Percentiles rank a stretch among this genome's conserved stretches.
Evolutionary conservation across 176 grass and related monocot species (phyloP).

Genomic region (Alopecurus myosuroides): DNA sequence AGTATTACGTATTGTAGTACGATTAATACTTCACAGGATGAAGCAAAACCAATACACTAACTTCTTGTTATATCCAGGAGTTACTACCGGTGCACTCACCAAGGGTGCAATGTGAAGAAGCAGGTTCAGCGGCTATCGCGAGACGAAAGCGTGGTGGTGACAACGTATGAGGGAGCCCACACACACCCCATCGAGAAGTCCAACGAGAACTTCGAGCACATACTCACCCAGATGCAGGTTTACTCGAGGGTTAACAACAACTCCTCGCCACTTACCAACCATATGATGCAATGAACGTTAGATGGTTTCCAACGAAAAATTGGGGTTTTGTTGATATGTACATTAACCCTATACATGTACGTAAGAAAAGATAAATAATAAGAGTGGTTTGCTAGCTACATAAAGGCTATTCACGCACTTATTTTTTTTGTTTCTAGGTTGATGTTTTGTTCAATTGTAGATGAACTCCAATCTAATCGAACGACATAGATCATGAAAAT

Average conservation of each 20-base stretch:
- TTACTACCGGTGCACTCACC: conserved; percentile 87
- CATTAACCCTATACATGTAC: conserved; percentile 15
- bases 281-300: conserved; percentile 17
- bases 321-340: conserved; percentile 29
- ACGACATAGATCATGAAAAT: no score
- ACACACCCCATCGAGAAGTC: conserved; percentile 86
- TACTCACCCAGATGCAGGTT: conserved; percentile 87
- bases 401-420: not conserved
- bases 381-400: not conserved
- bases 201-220: conserved; percentile 88
- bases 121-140: conserved; percentile 71
- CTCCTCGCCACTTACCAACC: conserved; percentile 9
- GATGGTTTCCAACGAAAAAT: not conserved
- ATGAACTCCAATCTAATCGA: no score
- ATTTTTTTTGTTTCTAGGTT: no score
- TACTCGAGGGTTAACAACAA: conserved; percentile 26
- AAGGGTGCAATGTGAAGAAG: conserved; percentile 96
- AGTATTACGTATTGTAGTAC: no score
- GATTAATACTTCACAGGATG: not conserved
- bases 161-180: conserved; percentile 81
- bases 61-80: conserved; percentile 42
- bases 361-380: conserved; percentile 17
- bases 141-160: conserved; percentile 72
- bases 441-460: no score
- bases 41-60: not conserved